phyloP scores from a whole-genome alignment of 805 yeast genomes.

The Wickerhamiella qilinensis region DNA sequence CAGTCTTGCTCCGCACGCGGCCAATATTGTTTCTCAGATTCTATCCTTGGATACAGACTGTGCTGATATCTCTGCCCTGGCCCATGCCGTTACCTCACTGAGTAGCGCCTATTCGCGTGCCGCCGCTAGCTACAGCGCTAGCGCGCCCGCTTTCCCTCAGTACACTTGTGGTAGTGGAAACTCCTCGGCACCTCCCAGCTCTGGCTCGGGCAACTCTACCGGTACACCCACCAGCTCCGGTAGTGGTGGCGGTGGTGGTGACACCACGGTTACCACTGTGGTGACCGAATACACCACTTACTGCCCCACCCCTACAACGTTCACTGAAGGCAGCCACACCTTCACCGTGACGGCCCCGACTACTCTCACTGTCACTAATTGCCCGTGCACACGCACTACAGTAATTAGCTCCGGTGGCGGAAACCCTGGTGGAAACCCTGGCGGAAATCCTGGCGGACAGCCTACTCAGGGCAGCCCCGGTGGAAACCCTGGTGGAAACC shows the following conservation, averaged over 20 bases:
- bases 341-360: slow-evolving; percentile 62
- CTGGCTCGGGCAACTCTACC: no score
- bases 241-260: not conserved
- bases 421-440: no score
- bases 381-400: slow-evolving; percentile 54
- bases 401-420: slow-evolving; percentile 12
- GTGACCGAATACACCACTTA: slow-evolving; percentile 21
- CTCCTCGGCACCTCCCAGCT: no score
- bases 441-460: not conserved
- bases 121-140: not conserved
- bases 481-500: not conserved
- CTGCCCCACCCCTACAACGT: slow-evolving; percentile 16
- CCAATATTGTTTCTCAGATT: not conserved
- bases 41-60: not conserved
- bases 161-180: not conserved
- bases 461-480: not conserved
- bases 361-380: slow-evolving; percentile 69
- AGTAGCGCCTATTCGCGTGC: not conserved
- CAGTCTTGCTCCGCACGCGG: not conserved
- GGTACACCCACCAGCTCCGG: no score
- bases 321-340: slow-evolving; percentile 24
- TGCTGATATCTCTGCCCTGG: not conserved
- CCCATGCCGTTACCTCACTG: not conserved
- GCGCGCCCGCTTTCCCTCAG: not conserved
- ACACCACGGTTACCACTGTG: not conserved